Percentiles rank a stretch among this genome's conserved stretches.
These are phyloP conservation scores for Penicillium macrosclerotiorum DNA, from an alignment of 495 filamentous ascomycete genomes.

Conservation along the genomic window DNA sequence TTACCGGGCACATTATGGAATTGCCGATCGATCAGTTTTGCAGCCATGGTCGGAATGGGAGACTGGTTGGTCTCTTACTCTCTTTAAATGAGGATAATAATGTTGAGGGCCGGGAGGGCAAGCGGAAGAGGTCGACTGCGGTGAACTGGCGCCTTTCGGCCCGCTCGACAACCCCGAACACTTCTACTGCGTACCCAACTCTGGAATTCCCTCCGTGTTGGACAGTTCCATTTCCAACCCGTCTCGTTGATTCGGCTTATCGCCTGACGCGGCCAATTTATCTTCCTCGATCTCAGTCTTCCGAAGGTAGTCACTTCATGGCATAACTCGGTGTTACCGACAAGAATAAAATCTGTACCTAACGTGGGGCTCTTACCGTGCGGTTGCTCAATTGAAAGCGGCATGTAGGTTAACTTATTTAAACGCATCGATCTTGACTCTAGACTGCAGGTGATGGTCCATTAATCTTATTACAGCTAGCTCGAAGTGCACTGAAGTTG, in stretches of 20 bases:
- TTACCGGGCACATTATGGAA: slow-evolving; percentile 47
- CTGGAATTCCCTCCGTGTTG: neutral
- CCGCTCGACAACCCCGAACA: neutral
- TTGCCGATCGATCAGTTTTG: slow-evolving; percentile 43
- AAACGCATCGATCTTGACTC: too few relatives aligned
- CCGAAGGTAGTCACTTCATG: too few relatives aligned
- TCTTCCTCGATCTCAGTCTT: neutral
- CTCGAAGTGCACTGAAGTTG: too few relatives aligned
- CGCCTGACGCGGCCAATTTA: neutral
- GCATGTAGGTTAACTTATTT: too few relatives aligned
- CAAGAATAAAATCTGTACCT: too few relatives aligned
- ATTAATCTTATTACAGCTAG: too few relatives aligned
- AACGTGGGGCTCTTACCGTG: too few relatives aligned
- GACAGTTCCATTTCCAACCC: neutral
- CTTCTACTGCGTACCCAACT: slow-evolving; percentile 3
- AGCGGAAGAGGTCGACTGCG: slow-evolving; percentile 12
- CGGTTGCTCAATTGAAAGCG: too few relatives aligned
- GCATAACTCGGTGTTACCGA: too few relatives aligned
- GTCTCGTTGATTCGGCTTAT: too few relatives aligned
- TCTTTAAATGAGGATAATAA: neutral
- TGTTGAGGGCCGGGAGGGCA: neutral
- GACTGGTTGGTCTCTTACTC: too few relatives aligned
- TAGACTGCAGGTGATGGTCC: too few relatives aligned
- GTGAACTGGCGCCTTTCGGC: neutral
- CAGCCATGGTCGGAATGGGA: slow-evolving; percentile 29